These are phyloP conservation scores for Neoscytalidium dimidiatum DNA, from an alignment of 2,329 filamentous ascomycete species.

Conservation along the genomic window DNA sequence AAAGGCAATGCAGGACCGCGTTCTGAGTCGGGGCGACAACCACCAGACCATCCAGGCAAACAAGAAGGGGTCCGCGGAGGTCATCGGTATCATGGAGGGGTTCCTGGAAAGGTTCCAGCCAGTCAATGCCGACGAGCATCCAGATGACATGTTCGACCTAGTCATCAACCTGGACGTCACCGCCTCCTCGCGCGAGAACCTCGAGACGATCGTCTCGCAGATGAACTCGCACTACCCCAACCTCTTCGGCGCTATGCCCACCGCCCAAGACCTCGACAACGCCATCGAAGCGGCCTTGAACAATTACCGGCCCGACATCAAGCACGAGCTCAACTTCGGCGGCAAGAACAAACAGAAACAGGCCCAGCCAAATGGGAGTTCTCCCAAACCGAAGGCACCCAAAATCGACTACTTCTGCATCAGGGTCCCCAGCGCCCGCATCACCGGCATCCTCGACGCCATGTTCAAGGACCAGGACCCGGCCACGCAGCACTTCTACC, in stretches of 20 bases:
- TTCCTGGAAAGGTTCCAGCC: slow-evolving; percentile 87
- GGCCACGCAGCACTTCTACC: slow-evolving; percentile 68
- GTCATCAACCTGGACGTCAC: slow-evolving; percentile 83
- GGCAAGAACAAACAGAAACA: slow-evolving; percentile 41
- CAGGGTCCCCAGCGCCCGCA: slow-evolving; percentile 52
- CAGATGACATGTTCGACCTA: slow-evolving; percentile 80
- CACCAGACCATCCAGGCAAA: slow-evolving; percentile 94
- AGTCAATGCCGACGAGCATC: slow-evolving; percentile 64
- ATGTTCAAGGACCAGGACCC: slow-evolving; percentile 64
- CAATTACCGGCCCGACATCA: slow-evolving; percentile 74
- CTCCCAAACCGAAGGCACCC: slow-evolving; percentile 33
- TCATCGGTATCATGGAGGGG: slow-evolving; percentile 89
- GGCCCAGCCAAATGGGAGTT: slow-evolving; percentile 22
- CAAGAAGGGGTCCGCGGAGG: slow-evolving; percentile 71
- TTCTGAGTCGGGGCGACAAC: slow-evolving; percentile 86
- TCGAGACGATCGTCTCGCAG: slow-evolving; percentile 74
- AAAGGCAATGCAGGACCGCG: slow-evolving; percentile 72
- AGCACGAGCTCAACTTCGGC: slow-evolving; percentile 65
- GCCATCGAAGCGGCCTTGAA: slow-evolving; percentile 76
- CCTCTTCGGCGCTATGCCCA: slow-evolving; percentile 71
- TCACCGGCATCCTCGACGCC: slow-evolving; percentile 64
- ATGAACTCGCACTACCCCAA: slow-evolving; percentile 78
- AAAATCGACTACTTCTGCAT: slow-evolving; percentile 68
- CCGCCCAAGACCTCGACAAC: slow-evolving; percentile 71
- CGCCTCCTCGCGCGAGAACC: slow-evolving; percentile 76